Conservation (phyloP, 2,329 filamentous ascomycete species). For the Nemania sp. region DNA sequence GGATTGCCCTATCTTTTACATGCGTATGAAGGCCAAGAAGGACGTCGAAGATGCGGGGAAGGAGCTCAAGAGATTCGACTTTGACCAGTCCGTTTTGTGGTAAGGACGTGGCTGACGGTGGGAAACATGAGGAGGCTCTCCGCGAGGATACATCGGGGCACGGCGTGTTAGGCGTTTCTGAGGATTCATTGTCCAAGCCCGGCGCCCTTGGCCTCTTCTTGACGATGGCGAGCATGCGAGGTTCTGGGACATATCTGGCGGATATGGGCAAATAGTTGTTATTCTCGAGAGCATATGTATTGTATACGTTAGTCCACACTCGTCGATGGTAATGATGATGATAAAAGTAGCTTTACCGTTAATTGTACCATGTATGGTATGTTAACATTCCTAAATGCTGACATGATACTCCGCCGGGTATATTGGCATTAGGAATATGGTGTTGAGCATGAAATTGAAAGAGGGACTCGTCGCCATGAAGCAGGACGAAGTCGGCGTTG, state of each 20-base stretch:
- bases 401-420: not conserved
- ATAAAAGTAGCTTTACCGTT: too few relatives aligned
- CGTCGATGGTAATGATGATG: too few relatives aligned
- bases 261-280: slow-evolving; percentile 2
- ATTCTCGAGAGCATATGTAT: not conserved
- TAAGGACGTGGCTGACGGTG: slow-evolving; percentile 38
- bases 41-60: slow-evolving; percentile 94
- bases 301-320: not conserved
- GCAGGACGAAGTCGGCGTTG: slow-evolving; percentile 20
- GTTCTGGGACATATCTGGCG: not conserved
- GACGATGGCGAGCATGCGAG: slow-evolving; percentile 2
- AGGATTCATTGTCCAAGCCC: not conserved
- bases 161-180: slow-evolving; percentile 25
- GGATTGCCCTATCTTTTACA: slow-evolving; percentile 99
- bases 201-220: not conserved
- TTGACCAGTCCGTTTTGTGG: slow-evolving; percentile 73
- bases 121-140: slow-evolving; percentile 1
- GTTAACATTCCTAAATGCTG: not conserved
- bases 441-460: slow-evolving; percentile 15
- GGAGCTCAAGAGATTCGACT: slow-evolving; percentile 87
- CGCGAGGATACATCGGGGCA: slow-evolving; percentile 26
- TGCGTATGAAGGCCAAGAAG: slow-evolving; percentile 99
- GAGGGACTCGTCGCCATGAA: slow-evolving; percentile 4
- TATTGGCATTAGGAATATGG: slow-evolving; percentile 18
- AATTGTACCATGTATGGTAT: not conserved